Evolutionary conservation across 2,329 filamentous ascomycete species (phyloP).

Genomic region (Ophiosphaerella korrae): DNA sequence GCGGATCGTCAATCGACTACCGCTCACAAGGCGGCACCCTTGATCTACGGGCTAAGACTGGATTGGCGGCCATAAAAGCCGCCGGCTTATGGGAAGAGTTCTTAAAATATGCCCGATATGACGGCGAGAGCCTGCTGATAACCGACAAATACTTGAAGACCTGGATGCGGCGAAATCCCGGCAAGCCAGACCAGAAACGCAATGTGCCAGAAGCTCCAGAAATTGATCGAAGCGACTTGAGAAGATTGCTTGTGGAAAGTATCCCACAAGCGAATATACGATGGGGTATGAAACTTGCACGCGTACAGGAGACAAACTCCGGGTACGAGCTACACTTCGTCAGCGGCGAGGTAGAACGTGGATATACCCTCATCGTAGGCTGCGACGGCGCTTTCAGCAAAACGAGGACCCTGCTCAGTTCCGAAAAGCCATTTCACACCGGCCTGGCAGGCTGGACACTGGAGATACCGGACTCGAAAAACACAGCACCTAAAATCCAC

Average conservation of each 20-base stretch:
- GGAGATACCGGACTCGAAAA: slow-evolving; percentile 32
- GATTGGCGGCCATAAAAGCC: slow-evolving; percentile 57
- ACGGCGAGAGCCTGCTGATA: slow-evolving; percentile 50
- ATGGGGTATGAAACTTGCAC: slow-evolving; percentile 29
- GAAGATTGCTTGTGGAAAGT: slow-evolving; percentile 28
- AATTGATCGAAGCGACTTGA: slow-evolving; percentile 30
- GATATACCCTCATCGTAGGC: slow-evolving; percentile 52
- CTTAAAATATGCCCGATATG: slow-evolving; percentile 46
- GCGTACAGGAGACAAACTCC: slow-evolving; percentile 15
- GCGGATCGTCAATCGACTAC: slow-evolving; percentile 28
- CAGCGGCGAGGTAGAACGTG: slow-evolving; percentile 28
- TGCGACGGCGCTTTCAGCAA: slow-evolving; percentile 53
- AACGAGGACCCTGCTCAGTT: slow-evolving; percentile 39
- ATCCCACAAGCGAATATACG: slow-evolving; percentile 26
- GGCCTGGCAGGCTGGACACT: slow-evolving; percentile 44
- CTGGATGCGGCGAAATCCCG: slow-evolving; percentile 22
- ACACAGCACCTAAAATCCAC: slow-evolving; percentile 33
- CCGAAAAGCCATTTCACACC: slow-evolving; percentile 42
- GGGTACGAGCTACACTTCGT: slow-evolving; percentile 33
- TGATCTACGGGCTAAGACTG: slow-evolving; percentile 59
- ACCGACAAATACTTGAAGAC: slow-evolving; percentile 44
- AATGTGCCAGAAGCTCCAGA: slow-evolving; percentile 26
- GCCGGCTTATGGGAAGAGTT: slow-evolving; percentile 59
- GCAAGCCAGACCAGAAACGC: slow-evolving; percentile 14
- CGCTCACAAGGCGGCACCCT: slow-evolving; percentile 54